A percentile compares a stretch with the other conserved stretches of the same genome.
phyloP scores from a whole-genome alignment of 352 stramenopile genomes.

The Pythium brachiatum region DNA sequence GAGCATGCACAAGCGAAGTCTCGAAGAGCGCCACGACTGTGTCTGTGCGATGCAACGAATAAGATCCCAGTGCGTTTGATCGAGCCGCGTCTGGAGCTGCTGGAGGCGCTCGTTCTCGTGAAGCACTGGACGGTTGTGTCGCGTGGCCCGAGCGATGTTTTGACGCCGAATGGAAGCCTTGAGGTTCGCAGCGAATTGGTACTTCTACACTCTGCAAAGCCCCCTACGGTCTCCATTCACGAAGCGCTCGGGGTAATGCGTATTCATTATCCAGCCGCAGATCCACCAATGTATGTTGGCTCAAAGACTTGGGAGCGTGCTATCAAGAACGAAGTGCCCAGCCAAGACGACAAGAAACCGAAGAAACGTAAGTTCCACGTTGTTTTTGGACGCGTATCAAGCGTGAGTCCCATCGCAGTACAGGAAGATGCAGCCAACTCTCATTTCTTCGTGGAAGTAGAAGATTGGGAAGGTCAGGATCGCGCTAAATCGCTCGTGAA shows the following conservation, averaged over 20 bases:
- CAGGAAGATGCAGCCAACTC: constrained; percentile 34
- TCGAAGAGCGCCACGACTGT: constrained; percentile 4
- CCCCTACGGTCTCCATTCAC: constrained; percentile 5
- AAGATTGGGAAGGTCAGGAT: constrained; percentile 15
- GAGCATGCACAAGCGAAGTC: constrained; percentile 1
- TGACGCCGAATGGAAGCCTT: constrained; percentile 27
- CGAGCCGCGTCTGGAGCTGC: constrained; percentile 28
- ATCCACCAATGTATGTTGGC: constrained; percentile 49
- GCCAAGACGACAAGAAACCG: constrained; percentile 10
- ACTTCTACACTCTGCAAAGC: background rate
- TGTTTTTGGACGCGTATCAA: constrained; percentile 45
- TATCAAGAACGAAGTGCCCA: background rate
- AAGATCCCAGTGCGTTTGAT: constrained; percentile 38
- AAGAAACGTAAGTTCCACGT: constrained; percentile 39
- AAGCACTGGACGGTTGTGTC: constrained; percentile 55
- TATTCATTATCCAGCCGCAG: constrained; percentile 31
- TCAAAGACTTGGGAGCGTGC: constrained; percentile 26
- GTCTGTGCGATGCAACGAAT: constrained; percentile 36
- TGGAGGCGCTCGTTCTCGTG: constrained; percentile 56
- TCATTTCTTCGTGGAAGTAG: constrained; percentile 73
- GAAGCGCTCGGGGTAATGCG: constrained; percentile 30
- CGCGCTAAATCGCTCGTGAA: constrained; percentile 29
- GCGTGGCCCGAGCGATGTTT: background rate
- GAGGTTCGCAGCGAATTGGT: constrained; percentile 35
- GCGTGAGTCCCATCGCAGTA: constrained; percentile 54